Evolutionary conservation across 2,329 filamentous ascomycete genomes (phyloP).

Genomic region (Chrysoporthe austroafricana): DNA sequence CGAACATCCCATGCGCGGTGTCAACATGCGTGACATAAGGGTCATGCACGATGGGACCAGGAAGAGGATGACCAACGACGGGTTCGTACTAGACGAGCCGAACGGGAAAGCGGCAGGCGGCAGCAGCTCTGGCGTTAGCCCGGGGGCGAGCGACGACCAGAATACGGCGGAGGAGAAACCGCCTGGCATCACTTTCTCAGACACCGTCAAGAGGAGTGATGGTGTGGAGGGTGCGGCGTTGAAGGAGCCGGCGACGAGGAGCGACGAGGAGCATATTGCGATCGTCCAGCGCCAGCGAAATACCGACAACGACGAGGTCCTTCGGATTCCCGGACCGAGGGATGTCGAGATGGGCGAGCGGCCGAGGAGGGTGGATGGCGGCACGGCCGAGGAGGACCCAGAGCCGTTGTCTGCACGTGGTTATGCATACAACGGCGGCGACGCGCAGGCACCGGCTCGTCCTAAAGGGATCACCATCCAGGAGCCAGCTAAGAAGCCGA

Average conservation of each 20-base stretch:
- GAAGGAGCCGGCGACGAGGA: conserved; percentile 54
- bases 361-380: conserved; percentile 57
- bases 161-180: conserved; percentile 32
- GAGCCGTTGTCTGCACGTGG: conserved; percentile 32
- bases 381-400: conserved; percentile 36
- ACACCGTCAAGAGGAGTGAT: conserved; percentile 65
- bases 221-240: conserved; percentile 52
- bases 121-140: conserved; percentile 26
- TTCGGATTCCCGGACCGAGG: conserved; percentile 89
- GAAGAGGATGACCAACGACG: conserved; percentile 64
- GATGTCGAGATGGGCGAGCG: conserved; percentile 84
- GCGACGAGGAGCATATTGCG: conserved; percentile 80
- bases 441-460: conserved; percentile 35
- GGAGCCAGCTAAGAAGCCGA: conserved; percentile 57
- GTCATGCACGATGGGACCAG: conserved; percentile 64
- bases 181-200: conserved; percentile 69
- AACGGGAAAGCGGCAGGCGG: conserved; percentile 36
- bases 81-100: conserved; percentile 51
- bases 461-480: conserved; percentile 62
- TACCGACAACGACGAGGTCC: conserved; percentile 68
- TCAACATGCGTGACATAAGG: conserved; percentile 67
- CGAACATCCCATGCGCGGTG: conserved; percentile 61
- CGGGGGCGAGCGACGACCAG: conserved; percentile 17
- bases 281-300: conserved; percentile 86
- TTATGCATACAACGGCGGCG: neutral